Percentiles rank a stretch among this genome's conserved stretches.
Evolutionary conservation across 257 asterid species (phyloP).

Genomic region (Ajuga chamaepitys): DNA sequence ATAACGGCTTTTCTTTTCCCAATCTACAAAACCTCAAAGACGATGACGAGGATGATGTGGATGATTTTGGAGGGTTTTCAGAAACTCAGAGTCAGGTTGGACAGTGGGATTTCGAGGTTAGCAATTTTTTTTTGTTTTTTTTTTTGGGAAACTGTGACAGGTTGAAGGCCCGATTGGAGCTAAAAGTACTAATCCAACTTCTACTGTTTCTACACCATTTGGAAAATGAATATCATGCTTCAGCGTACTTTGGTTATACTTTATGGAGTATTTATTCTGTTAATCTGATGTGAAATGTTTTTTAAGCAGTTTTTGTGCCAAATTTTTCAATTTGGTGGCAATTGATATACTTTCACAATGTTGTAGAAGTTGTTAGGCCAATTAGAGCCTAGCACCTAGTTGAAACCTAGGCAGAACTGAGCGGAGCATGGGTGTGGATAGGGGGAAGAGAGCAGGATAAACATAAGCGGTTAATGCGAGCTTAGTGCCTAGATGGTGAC

Average conservation of each 20-base stretch:
- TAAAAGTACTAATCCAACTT: no score
- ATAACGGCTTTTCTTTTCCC: slow-evolving; percentile 20
- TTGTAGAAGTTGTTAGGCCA: no score
- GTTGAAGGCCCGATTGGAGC: no score
- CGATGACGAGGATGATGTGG: slow-evolving; percentile 57
- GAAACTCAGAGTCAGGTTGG: slow-evolving; percentile 67
- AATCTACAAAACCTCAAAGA: slow-evolving; percentile 23
- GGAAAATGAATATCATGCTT: no score
- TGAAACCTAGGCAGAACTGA: no score
- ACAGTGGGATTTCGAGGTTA: slow-evolving; percentile 56
- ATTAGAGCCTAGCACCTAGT: no score
- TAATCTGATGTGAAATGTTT: neutral
- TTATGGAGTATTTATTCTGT: neutral
- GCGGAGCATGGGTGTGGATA: no score
- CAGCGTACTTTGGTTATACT: neutral
- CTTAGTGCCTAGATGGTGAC: no score
- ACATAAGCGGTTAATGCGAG: no score
- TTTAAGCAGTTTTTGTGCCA: neutral
- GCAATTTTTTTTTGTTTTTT: neutral
- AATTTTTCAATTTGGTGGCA: neutral
- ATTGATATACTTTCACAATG: neutral
- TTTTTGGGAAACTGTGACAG: no score
- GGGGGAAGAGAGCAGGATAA: no score
- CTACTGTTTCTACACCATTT: no score
- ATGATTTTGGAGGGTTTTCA: slow-evolving; percentile 59